These are phyloP conservation scores for Ogataea angusta DNA, from an alignment of 805 yeast species.

Conservation along the genomic window DNA sequence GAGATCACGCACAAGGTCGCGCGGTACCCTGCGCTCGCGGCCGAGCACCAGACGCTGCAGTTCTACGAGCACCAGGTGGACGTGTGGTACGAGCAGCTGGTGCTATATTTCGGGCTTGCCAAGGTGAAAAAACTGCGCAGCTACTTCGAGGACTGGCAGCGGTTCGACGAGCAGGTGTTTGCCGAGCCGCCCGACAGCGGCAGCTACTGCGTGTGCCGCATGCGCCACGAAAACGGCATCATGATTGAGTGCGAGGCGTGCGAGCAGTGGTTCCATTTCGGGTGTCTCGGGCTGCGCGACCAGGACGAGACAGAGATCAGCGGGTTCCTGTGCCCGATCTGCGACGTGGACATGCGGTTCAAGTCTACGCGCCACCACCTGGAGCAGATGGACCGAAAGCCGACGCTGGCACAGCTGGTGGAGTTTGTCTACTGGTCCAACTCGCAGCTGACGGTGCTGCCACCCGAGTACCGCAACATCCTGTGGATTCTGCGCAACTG, in stretches of 20 bases:
- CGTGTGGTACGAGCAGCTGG: slow-evolving; percentile 16
- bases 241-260: slow-evolving; percentile 73
- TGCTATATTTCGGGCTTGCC: slow-evolving; percentile 8
- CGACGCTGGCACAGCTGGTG: slow-evolving; percentile 12
- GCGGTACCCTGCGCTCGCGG: slow-evolving; percentile 11
- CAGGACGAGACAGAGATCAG: slow-evolving; percentile 31
- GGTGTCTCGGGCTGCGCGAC: slow-evolving; percentile 44
- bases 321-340: slow-evolving; percentile 51
- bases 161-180: slow-evolving; percentile 15
- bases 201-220: slow-evolving; percentile 60
- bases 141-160: slow-evolving; percentile 11
- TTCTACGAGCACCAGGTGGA: slow-evolving; percentile 10
- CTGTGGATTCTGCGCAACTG: slow-evolving; percentile 14
- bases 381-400: slow-evolving; percentile 9
- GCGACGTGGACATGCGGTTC: slow-evolving; percentile 37
- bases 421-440: slow-evolving; percentile 15
- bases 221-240: slow-evolving; percentile 49
- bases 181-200: slow-evolving; percentile 17
- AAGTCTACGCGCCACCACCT: slow-evolving; percentile 20
- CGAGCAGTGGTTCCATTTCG: slow-evolving; percentile 68
- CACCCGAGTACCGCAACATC: slow-evolving; percentile 17
- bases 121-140: slow-evolving; percentile 15
- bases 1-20: slow-evolving; percentile 13
- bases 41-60: slow-evolving; percentile 8
- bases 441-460: slow-evolving; percentile 13